Evolutionary conservation across 257 asterid genomes (phyloP).

Genomic region (Agastache rugosa): DNA sequence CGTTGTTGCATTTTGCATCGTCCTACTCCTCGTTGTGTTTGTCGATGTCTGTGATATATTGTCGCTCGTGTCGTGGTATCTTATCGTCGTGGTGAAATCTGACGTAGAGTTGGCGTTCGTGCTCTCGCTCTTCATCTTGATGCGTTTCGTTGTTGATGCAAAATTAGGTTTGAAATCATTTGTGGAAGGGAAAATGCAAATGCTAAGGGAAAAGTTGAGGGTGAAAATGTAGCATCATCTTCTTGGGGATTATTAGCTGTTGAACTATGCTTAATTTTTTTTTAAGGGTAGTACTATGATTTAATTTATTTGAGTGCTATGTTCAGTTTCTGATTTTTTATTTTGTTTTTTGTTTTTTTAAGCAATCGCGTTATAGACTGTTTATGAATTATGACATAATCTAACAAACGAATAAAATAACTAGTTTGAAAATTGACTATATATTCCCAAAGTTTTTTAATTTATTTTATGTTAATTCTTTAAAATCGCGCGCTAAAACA

Average conservation of each 20-base stretch:
- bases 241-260: background rate
- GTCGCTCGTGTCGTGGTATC: constrained; percentile 18
- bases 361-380: too few relatives aligned
- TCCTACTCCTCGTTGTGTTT: constrained; percentile 33
- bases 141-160: constrained; percentile 23
- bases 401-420: too few relatives aligned
- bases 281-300: too few relatives aligned
- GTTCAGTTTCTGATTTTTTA: too few relatives aligned
- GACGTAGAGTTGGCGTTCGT: constrained; percentile 40
- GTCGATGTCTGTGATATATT: constrained; percentile 25
- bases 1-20: constrained; percentile 29
- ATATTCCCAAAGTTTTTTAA: too few relatives aligned
- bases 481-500: too few relatives aligned
- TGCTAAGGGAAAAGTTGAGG: constrained; percentile 7
- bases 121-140: constrained; percentile 11
- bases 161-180: constrained; percentile 32
- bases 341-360: too few relatives aligned
- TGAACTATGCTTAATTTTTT: background rate
- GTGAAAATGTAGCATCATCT: background rate
- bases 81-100: constrained; percentile 21
- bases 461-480: too few relatives aligned
- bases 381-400: too few relatives aligned
- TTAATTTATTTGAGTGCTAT: too few relatives aligned
- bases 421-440: too few relatives aligned
- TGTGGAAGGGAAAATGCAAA: constrained; percentile 29